Evolutionary conservation across 345 rosid species (phyloP).

Genomic region (Rubroshorea leprosula): DNA sequence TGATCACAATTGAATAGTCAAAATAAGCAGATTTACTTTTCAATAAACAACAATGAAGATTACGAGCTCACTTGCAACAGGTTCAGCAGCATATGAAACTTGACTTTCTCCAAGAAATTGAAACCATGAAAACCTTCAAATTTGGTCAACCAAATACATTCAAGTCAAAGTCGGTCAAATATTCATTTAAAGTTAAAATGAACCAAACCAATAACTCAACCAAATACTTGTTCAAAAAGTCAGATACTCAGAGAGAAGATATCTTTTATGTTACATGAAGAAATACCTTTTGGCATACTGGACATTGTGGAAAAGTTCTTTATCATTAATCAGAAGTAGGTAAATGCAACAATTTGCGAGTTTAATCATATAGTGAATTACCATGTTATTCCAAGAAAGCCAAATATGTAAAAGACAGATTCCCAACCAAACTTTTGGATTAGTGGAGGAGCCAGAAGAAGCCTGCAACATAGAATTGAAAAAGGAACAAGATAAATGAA

Average conservation of each 20-base stretch:
- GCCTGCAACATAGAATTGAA: conserved; percentile 49
- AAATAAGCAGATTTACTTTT: background rate
- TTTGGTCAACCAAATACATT: conserved; percentile 19
- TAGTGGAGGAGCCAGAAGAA: conserved; percentile 86
- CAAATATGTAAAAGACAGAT: conserved; percentile 81
- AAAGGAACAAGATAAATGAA: conserved; percentile 15
- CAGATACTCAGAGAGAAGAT: background rate
- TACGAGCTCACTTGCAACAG: conserved; percentile 35
- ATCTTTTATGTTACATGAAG: conserved; percentile 6
- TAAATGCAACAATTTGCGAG: background rate
- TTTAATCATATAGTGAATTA: conserved; percentile 30
- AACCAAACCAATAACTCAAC: background rate
- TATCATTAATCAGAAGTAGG: conserved; percentile 12
- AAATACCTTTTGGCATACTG: conserved; percentile 9
- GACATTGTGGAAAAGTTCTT: background rate
- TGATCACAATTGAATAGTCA: background rate
- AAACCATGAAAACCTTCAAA: conserved; percentile 74
- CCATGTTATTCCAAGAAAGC: conserved; percentile 78
- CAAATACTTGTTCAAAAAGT: background rate
- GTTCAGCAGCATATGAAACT: conserved; percentile 28
- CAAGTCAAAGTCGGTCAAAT: conserved; percentile 17
- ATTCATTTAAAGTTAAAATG: conserved; percentile 6
- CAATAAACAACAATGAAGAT: conserved; percentile 5
- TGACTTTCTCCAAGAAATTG: conserved; percentile 47
- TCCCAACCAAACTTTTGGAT: conserved; percentile 87